Base-by-base conservation (phyloP, 768 basidiomycete species). In the Termitomyces titanicus region DNA sequence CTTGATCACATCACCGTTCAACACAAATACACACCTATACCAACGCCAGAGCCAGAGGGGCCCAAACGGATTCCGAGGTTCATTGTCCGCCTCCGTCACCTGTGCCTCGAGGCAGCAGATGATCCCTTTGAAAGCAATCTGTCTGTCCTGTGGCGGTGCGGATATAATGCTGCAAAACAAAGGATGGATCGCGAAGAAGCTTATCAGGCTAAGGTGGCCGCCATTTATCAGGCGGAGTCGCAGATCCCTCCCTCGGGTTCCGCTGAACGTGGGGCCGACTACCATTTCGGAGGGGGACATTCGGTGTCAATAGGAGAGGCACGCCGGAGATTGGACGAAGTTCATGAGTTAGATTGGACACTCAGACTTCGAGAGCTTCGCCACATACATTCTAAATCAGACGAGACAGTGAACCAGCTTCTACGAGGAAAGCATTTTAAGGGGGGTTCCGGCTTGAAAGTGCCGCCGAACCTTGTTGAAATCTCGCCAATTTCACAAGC, bases 81-180 rank as follows among this genome's bases (percentile, higher is more conserved):
- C 43, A 71, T 72, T 0, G 64, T 96, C 43, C 72, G 66, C 10
- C 68, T 94, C 47, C 75, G 78, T n/a, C 76, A 76, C 42, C 63
- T 96, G 33, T 84, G 82, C 46, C 63, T 92, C 9, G 94, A 97
- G 68, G 85, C 85, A 24, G 82, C 84, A 22, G 95, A 98, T 67
- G 90, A 94, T 62, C 81, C 86, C 1, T 83, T 97, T 54, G 95
- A 98, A 69, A 79, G 81, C 15, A 82, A 78, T 56, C 70, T 97
- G 18, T 88, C 83, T 34, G 74, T 88, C 9, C 89, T 92, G 29
- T 90, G 83, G 78, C 77, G 81, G 55, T 80, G 83, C 46, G 94
- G 92, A 0, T 70, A 80, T 35, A 81, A 84, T 37, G 94, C 93
- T 46, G 84, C 86, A 38, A 79, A 78, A 49, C 78, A 82, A 13